phyloP scores from a whole-genome alignment of 2,329 filamentous ascomycete species.

The Aspergillus melleus region DNA sequence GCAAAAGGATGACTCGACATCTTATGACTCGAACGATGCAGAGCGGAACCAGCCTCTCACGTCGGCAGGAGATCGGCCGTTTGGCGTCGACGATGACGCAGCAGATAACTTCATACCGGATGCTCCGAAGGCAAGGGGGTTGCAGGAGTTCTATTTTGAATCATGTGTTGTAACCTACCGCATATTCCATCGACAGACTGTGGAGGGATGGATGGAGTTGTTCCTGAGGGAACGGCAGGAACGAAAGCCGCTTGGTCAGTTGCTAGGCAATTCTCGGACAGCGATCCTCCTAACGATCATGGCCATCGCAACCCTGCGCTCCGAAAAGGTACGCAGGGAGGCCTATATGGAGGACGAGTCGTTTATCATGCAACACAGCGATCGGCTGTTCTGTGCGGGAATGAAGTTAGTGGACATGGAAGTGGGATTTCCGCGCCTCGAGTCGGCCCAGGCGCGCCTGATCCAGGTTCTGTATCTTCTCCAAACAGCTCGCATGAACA shows the following conservation, averaged over 20 bases:
- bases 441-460: slow-evolving; percentile 45
- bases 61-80: slow-evolving; percentile 41
- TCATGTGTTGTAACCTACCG: slow-evolving; percentile 18
- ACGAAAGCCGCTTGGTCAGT: slow-evolving; percentile 34
- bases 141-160: slow-evolving; percentile 16
- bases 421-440: slow-evolving; percentile 39
- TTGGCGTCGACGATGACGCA: slow-evolving; percentile 43
- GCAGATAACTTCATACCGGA: slow-evolving; percentile 20
- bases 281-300: slow-evolving; percentile 48
- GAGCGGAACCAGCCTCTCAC: slow-evolving; percentile 16
- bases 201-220: slow-evolving; percentile 13
- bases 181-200: slow-evolving; percentile 14
- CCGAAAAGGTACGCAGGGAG: slow-evolving; percentile 19
- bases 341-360: not conserved
- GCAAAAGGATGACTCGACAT: slow-evolving; percentile 2
- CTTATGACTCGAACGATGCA: slow-evolving; percentile 1
- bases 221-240: slow-evolving; percentile 7
- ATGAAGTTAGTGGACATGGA: slow-evolving; percentile 40
- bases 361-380: not conserved
- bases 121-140: not conserved
- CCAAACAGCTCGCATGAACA: slow-evolving; percentile 48
- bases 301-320: slow-evolving; percentile 51
- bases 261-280: slow-evolving; percentile 44
- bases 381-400: slow-evolving; percentile 14
- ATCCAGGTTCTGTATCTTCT: slow-evolving; percentile 49